Conservation (phyloP, 2,329 filamentous ascomycete genomes). For the Myriosclerotinia duriaeana region DNA sequence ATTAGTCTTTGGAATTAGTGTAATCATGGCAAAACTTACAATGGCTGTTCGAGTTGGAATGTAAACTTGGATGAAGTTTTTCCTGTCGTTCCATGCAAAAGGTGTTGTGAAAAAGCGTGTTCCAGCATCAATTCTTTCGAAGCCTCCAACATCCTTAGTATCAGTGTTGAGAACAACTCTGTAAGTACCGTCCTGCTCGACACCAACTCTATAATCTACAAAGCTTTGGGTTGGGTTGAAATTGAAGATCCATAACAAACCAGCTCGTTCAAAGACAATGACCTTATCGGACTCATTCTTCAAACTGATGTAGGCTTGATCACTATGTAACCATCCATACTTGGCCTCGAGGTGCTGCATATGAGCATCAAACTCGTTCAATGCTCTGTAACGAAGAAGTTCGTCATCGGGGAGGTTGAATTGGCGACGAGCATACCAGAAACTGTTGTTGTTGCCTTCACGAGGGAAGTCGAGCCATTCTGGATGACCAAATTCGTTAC, state of each 20-base stretch:
- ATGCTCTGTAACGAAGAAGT: conserved; percentile 81
- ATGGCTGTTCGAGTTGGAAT: conserved; percentile 80
- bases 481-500: conserved; percentile 97
- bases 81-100: conserved; percentile 83
- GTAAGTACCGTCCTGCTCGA: conserved; percentile 84
- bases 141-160: conserved; percentile 72
- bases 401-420: conserved; percentile 87
- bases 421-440: conserved; percentile 91
- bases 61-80: conserved; percentile 92
- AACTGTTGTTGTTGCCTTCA: conserved; percentile 87
- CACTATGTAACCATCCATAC: conserved; percentile 84
- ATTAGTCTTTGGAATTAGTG: conserved; percentile 23
- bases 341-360: conserved; percentile 89
- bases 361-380: conserved; percentile 88
- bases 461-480: conserved; percentile 99
- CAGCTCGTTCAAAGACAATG: conserved; percentile 90
- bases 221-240: conserved; percentile 85
- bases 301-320: conserved; percentile 87
- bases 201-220: conserved; percentile 86
- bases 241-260: conserved; percentile 92
- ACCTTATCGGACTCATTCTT: conserved; percentile 95
- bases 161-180: conserved; percentile 83
- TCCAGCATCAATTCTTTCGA: conserved; percentile 71
- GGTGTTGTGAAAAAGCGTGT: conserved; percentile 91
- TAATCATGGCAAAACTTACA: conserved; percentile 51